Percentiles rank a stretch among this genome's conserved stretches.
These are phyloP conservation scores for Phytophthora tubulina DNA, from an alignment of 352 stramenopile genomes.

Conservation along the genomic window DNA sequence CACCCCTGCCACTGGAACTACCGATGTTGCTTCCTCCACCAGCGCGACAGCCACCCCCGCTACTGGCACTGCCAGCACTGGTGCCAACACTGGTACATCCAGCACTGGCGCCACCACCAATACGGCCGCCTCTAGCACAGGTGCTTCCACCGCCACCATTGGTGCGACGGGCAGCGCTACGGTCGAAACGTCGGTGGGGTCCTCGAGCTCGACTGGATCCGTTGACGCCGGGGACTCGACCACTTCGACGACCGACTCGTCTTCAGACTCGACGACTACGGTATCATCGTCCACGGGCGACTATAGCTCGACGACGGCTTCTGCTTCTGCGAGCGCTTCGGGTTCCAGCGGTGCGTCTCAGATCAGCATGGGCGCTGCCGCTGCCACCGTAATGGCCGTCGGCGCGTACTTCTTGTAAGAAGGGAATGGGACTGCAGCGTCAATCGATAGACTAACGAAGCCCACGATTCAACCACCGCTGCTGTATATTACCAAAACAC, in stretches of 20 bases:
- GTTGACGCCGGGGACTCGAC: conserved; percentile 4
- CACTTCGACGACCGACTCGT: conserved; percentile 20
- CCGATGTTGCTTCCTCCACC: background rate
- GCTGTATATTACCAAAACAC: too few relatives aligned
- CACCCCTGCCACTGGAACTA: conserved; percentile 16
- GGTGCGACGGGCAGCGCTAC: conserved; percentile 9
- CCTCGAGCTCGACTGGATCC: conserved; percentile 2
- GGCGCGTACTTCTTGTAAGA: conserved; percentile 40
- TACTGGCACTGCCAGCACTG: conserved; percentile 1
- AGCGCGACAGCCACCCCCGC: background rate
- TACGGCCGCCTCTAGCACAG: conserved; percentile 2
- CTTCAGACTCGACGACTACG: background rate
- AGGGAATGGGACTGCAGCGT: too few relatives aligned
- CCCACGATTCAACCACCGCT: too few relatives aligned
- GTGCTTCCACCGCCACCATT: background rate
- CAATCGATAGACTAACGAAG: too few relatives aligned
- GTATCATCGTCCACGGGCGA: conserved; percentile 20
- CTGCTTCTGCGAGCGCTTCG: conserved; percentile 23
- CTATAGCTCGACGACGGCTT: conserved; percentile 5
- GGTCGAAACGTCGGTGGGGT: conserved; percentile 17
- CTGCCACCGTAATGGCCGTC: conserved; percentile 17
- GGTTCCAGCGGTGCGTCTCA: conserved; percentile 33
- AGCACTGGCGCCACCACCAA: background rate
- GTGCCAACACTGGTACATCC: conserved; percentile 7
- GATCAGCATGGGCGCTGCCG: conserved; percentile 25